These are phyloP conservation scores for Cordyceps fumosorosea DNA, from an alignment of 2,329 filamentous ascomycete species.

Conservation along the genomic window DNA sequence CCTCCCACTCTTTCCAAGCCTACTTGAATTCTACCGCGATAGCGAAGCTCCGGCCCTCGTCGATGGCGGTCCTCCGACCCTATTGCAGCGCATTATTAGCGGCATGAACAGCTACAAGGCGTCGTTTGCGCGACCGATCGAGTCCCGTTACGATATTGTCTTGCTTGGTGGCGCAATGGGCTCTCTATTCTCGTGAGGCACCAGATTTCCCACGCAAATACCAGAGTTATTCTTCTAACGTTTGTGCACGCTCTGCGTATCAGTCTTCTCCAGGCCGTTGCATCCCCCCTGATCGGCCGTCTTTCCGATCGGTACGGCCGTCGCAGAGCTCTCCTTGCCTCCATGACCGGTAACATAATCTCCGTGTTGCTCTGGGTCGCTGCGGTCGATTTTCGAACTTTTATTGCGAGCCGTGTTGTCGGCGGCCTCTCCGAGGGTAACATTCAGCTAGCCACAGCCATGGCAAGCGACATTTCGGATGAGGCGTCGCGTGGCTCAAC, in stretches of 20 bases:
- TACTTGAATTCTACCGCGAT: constrained; percentile 93
- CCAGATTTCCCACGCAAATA: neutral
- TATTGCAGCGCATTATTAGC: constrained; percentile 71
- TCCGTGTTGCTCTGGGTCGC: constrained; percentile 92
- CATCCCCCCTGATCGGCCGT: constrained; percentile 82
- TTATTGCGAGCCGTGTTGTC: constrained; percentile 85
- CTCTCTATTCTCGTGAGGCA: constrained; percentile 68
- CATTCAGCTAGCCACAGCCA: constrained; percentile 90
- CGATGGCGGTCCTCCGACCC: constrained; percentile 46
- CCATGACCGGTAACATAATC: constrained; percentile 88
- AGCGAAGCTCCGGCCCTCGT: constrained; percentile 56
- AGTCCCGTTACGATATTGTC: constrained; percentile 94
- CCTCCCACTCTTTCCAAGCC: constrained; percentile 87
- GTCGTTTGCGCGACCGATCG: constrained; percentile 84
- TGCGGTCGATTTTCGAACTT: constrained; percentile 91
- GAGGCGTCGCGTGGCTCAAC: constrained; percentile 77
- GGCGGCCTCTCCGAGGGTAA: constrained; percentile 95
- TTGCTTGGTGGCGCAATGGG: constrained; percentile 88
- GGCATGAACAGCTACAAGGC: constrained; percentile 94
- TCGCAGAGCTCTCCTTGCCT: constrained; percentile 77
- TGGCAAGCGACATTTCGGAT: constrained; percentile 92
- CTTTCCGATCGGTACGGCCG: constrained; percentile 87
- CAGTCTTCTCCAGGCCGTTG: constrained; percentile 83
- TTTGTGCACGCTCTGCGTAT: neutral
- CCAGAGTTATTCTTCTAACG: neutral